Conservation (phyloP, 2,329 filamentous ascomycete genomes). For the Dothistroma pini region DNA sequence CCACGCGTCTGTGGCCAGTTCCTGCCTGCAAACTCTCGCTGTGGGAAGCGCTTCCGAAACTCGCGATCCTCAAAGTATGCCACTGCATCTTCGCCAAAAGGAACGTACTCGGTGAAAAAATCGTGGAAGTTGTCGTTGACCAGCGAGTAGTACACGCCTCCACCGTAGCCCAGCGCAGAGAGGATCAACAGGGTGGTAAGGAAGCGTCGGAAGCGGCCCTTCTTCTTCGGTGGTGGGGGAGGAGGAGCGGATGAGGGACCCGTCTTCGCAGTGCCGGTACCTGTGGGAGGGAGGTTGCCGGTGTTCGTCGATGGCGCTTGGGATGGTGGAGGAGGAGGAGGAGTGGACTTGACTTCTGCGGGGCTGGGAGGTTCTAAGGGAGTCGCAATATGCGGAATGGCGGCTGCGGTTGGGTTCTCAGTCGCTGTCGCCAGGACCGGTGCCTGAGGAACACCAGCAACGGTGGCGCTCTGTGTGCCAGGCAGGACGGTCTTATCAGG, state of each 20-base stretch:
- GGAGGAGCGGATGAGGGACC: conserved; percentile 42
- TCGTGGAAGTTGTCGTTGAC: conserved; percentile 98
- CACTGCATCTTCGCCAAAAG: conserved; percentile 90
- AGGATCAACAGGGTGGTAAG: conserved; percentile 74
- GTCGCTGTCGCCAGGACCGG: conserved; percentile 26
- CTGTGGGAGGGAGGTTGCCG: conserved; percentile 30
- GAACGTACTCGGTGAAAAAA: conserved; percentile 96
- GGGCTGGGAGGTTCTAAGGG: conserved; percentile 27
- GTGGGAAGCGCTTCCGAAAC: conserved; percentile 79
- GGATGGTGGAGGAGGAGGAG: conserved; percentile 7
- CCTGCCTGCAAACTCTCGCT: conserved; percentile 41
- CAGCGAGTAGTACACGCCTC: conserved; percentile 88
- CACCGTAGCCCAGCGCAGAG: conserved; percentile 73
- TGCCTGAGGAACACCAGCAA: conserved; percentile 31
- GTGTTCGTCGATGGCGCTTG: conserved; percentile 23
- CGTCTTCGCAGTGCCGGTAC: conserved; percentile 39
- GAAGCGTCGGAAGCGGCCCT: conserved; percentile 71
- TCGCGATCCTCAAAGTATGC: conserved; percentile 94
- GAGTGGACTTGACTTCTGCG: conserved; percentile 18
- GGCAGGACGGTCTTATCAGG: conserved; percentile 36
- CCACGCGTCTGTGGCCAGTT: conserved; percentile 48
- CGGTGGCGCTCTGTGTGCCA: conserved; percentile 29
- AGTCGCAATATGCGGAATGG: conserved; percentile 18
- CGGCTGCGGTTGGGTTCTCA: conserved; percentile 12
- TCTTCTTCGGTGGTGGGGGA: conserved; percentile 58